A percentile compares a stretch with the other conserved stretches of the same genome.
These are phyloP conservation scores for Russula sp. DNA, from an alignment of 768 basidiomycete species.

Conservation along the genomic window DNA sequence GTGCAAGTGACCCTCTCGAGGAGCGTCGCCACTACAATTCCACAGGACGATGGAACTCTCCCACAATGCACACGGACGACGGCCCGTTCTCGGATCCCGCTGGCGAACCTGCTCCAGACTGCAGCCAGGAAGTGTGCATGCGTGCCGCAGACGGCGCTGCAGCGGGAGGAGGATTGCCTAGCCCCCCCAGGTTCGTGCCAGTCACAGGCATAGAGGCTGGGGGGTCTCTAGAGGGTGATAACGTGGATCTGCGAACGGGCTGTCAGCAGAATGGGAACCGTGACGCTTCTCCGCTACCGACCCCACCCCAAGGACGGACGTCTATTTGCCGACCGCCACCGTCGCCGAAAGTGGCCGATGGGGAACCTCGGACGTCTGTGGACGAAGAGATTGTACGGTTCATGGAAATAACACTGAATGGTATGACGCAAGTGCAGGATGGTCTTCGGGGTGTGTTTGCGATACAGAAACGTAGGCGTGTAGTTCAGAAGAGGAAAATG, in stretches of 20 bases:
- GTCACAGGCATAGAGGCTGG: not conserved
- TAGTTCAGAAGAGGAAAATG: slow-evolving; percentile 7
- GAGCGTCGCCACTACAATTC: not conserved
- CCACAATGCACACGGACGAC: not conserved
- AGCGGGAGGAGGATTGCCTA: slow-evolving; percentile 17
- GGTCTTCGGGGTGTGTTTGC: slow-evolving; percentile 18
- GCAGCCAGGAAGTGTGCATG: slow-evolving; percentile 23
- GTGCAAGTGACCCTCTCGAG: not conserved
- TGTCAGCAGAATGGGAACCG: not conserved
- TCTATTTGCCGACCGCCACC: not conserved
- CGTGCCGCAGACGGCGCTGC: slow-evolving; percentile 22
- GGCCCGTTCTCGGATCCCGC: not conserved
- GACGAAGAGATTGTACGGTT: slow-evolving; percentile 11
- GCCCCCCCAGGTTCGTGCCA: not conserved
- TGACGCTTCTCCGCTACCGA: not conserved
- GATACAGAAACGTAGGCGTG: slow-evolving; percentile 16
- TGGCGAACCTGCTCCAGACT: slow-evolving; percentile 14
- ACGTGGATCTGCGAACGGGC: not conserved
- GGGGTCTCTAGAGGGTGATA: not conserved
- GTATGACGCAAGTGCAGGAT: slow-evolving; percentile 18
- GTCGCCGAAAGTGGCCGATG: not conserved
- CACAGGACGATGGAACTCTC: not conserved
- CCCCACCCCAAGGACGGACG: not conserved
- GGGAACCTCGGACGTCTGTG: not conserved
- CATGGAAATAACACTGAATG: slow-evolving; percentile 15